Base-by-base conservation (phyloP, 2,329 filamentous ascomycete species). In the Teratosphaeria epicoccoides region DNA sequence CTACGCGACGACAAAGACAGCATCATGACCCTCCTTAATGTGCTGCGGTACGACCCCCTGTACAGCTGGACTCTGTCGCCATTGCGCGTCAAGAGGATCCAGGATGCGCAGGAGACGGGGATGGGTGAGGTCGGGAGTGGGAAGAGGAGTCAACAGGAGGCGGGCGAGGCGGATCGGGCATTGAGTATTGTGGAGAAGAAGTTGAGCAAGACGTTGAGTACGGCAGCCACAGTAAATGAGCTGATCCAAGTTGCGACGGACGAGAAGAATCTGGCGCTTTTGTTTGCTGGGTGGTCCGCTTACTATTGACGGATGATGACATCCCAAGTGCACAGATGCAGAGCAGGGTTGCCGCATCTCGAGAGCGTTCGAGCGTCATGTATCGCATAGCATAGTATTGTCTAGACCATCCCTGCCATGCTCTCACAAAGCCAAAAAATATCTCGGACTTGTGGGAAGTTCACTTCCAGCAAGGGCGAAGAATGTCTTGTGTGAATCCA, bases 21-120 rank as follows among this genome's bases (percentile, higher is more conserved):
- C 44, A 98, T 99, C 72, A 97, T 96, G 90, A 97, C 93, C 0
- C 89, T 98, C 49, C 81, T 99, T 20, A 94, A 98, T 65, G 94
- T 98, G 22, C 74, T 99, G 53, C 85, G 94, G n/a, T 97, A 96
- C 70, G 93, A 99, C 75, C 94, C 93, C 1, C 73, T 99, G 55
- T 95, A 97, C 68, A 93, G 83, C 55, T 99, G 93, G 93, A 91
- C 88, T 29, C 83, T 96, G 51, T 93, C 87, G 10, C 81, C 82
- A 0, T 68, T 83, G 14, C 77, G 82, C 47, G 77, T 82, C 51
- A 82, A 80, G 66, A 76, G 77, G 50, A 84, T 85, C 77, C 82
- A 85, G 62, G 80, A 84, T 60, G 80, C 78, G 7, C 74, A 83
- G 44, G 76, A 77, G 40, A 77, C 78, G 2, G 75, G 73, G 47